Evolutionary conservation across 116 monocot species (phyloP), one percentile per base, ranked within the genome.

Genomic region (Phalaenopsis hybrid): DNA sequence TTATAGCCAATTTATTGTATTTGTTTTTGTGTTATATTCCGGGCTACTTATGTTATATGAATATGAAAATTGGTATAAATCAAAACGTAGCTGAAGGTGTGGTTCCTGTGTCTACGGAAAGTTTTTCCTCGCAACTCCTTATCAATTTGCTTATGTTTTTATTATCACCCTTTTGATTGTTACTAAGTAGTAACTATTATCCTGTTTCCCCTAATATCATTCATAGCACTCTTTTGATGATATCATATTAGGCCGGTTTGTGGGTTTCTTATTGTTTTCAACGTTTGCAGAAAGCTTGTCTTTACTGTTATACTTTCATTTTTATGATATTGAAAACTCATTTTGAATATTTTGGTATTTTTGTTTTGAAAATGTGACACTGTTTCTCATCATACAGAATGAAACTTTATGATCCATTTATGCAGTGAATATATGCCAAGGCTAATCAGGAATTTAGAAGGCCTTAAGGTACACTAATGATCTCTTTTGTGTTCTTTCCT

Each of bases 341-440:
- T 58, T 59, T 28, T 9, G 23, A 63, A 65, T 23, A 4, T 79
- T 74, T 23, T 74, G 41, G 18, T 41, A 41, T 75, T 44, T 41
- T 58, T 50, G 43, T 57, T 83, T 46, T 33, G n/a, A 41, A 82
- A 82, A 55, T 75, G 46, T 82, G 74, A 85, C 85, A 84, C 81
- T 61, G 51, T 82, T 84, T 81, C 46, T 81, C 63, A 79, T 85
- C 44, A 75, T 72, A 86, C 85, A 89, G 81, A 89, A 89, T 85
- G 73, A 79, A 85, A 82, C 78, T 81, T 87, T 89, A 87, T 87
- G 84, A 92, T 90, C 81, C 80, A 76, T 91, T 93, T 90, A 82
- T 93, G 95, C 94, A 98, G 97, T 94, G 97, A 98, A 98, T 94
- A 89, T 88, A 90, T 87, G 25, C 95, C 97, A 86, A 93, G 97